Evolutionary conservation across 2,329 filamentous ascomycete species (phyloP).

Genomic region (Madurella mycetomatis): DNA sequence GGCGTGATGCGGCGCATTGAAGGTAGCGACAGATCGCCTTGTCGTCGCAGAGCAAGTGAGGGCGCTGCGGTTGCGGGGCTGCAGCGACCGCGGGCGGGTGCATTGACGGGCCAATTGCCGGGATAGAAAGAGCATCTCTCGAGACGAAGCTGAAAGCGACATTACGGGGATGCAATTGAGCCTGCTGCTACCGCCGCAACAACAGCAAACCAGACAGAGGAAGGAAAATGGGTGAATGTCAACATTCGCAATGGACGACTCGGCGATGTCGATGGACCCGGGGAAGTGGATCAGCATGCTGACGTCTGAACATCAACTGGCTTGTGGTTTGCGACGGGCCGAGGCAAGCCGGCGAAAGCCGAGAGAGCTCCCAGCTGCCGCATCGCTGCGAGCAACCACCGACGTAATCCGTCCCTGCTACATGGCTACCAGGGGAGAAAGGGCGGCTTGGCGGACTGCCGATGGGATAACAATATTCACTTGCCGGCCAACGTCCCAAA

Average conservation of each 20-base stretch:
- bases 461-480: not conserved
- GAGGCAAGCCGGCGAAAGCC: slow-evolving; percentile 39
- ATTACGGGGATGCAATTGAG: slow-evolving; percentile 33
- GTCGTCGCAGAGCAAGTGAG: slow-evolving; percentile 27
- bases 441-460: not conserved
- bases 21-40: slow-evolving; percentile 59
- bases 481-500: not conserved
- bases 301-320: slow-evolving; percentile 4
- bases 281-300: slow-evolving; percentile 3
- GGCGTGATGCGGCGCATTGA: slow-evolving; percentile 77
- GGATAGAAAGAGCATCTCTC: slow-evolving; percentile 42
- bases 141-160: slow-evolving; percentile 45
- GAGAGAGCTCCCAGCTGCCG: slow-evolving; percentile 1
- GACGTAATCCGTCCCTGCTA: slow-evolving; percentile 5
- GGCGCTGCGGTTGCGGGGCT: slow-evolving; percentile 27
- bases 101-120: slow-evolving; percentile 38
- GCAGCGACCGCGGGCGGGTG: slow-evolving; percentile 3
- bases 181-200: slow-evolving; percentile 15
- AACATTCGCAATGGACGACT: slow-evolving; percentile 10
- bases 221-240: slow-evolving; percentile 1
- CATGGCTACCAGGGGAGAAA: not conserved
- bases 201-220: not conserved
- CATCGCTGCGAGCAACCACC: not conserved
- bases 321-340: slow-evolving; percentile 29
- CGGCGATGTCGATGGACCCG: not conserved